These are phyloP conservation scores for Arthrobotrys megalospora DNA, from an alignment of 2,329 filamentous ascomycete species.

Conservation along the genomic window DNA sequence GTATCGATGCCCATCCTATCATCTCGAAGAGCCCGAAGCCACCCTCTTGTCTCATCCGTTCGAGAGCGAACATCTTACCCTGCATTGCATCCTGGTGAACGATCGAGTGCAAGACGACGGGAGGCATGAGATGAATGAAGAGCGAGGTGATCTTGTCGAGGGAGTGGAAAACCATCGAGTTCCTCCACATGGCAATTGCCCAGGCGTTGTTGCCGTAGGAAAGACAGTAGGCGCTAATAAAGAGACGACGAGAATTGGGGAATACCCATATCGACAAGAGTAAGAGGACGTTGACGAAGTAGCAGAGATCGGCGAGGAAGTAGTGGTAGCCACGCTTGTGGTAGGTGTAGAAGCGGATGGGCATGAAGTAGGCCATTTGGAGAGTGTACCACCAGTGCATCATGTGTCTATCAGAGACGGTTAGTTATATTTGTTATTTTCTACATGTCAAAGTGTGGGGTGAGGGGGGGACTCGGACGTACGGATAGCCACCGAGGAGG, in stretches of 20 bases:
- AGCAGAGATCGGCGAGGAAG: conserved; percentile 91
- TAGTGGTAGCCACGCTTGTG: conserved; percentile 94
- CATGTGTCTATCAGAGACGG: conserved; percentile 64
- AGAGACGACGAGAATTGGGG: conserved; percentile 88
- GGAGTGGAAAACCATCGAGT: conserved; percentile 97
- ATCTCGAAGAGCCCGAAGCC: conserved; percentile 71
- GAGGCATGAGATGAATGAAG: conserved; percentile 99
- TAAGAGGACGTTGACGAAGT: conserved; percentile 93
- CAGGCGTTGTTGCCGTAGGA: conserved; percentile 97
- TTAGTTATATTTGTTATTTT: conserved; percentile 2
- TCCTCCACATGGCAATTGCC: conserved; percentile 99
- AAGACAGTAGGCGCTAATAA: conserved; percentile 92
- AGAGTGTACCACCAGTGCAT: conserved; percentile 94
- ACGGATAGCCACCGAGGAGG: conserved; percentile 84
- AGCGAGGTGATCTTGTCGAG: conserved; percentile 97
- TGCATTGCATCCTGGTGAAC: conserved; percentile 78
- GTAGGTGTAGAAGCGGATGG: conserved; percentile 92
- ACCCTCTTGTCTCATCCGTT: conserved; percentile 79
- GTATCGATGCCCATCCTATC: conserved; percentile 93
- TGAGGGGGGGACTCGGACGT: conserved; percentile 35
- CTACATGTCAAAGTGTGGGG: neutral
- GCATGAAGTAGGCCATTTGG: conserved; percentile 95
- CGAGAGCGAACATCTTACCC: conserved; percentile 74
- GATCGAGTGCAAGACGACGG: conserved; percentile 90
- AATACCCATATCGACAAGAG: conserved; percentile 90